Conservation (phyloP, 208 protist species). For the Wallacemonas sp. region DNA sequence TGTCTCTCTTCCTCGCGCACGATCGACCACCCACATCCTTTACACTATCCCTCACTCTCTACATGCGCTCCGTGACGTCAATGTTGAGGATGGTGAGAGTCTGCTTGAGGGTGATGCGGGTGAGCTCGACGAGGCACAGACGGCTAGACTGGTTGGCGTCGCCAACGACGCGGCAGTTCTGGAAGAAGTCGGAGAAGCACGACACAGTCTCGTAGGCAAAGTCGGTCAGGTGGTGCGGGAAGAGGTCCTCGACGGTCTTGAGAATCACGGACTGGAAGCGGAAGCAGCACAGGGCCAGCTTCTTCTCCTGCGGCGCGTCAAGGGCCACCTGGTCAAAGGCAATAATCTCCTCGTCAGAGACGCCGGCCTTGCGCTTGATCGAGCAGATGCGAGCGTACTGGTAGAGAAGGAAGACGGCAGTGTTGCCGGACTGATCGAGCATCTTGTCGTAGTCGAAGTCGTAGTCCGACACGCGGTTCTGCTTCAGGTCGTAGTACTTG, state of each 20-base stretch:
- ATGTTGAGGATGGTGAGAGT: constrained; percentile 94
- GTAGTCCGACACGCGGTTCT: constrained; percentile 94
- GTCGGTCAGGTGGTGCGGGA: constrained; percentile 94
- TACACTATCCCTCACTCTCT: too few relatives aligned
- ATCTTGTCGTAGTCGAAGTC: constrained; percentile 96
- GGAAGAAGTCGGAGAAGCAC: constrained; percentile 96
- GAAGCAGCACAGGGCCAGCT: constrained; percentile 80
- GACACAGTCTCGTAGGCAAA: constrained; percentile 95
- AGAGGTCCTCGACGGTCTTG: constrained; percentile 90
- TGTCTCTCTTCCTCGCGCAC: background rate
- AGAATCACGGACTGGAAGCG: constrained; percentile 90
- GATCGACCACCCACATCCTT: too few relatives aligned
- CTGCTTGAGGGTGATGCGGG: constrained; percentile 87
- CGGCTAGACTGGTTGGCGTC: constrained; percentile 83
- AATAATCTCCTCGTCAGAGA: constrained; percentile 58
- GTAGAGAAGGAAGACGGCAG: constrained; percentile 97
- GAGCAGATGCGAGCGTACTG: constrained; percentile 96
- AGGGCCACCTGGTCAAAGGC: constrained; percentile 65
- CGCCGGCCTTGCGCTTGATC: constrained; percentile 91
- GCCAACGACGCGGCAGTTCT: constrained; percentile 90
- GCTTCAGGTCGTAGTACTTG: constrained; percentile 98
- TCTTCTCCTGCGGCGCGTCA: constrained; percentile 81
- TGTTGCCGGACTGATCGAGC: constrained; percentile 97
- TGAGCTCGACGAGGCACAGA: constrained; percentile 92
- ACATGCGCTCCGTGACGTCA: constrained; percentile 84